phyloP scores from a whole-genome alignment of 2,329 filamentous ascomycete genomes.

The Claviceps sp. region DNA sequence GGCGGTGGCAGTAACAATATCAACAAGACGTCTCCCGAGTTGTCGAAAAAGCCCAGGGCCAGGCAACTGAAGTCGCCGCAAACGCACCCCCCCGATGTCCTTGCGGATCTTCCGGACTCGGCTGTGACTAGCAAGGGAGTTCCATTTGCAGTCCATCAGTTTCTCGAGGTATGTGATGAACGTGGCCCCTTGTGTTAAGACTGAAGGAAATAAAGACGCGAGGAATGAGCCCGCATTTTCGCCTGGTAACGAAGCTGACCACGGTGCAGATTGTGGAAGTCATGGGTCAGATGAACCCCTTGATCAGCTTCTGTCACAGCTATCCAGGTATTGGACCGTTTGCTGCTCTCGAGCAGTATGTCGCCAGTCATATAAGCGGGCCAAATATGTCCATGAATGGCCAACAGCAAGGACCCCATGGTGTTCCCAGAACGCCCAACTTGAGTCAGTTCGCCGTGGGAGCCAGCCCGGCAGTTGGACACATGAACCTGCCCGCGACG shows the following conservation, averaged over 20 bases:
- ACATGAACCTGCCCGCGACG: slow-evolving; percentile 49
- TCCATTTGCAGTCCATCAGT: slow-evolving; percentile 47
- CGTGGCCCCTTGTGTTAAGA: background rate
- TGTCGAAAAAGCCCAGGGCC: slow-evolving; percentile 52
- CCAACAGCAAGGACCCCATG: slow-evolving; percentile 32
- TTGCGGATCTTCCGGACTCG: slow-evolving; percentile 45
- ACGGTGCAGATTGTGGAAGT: slow-evolving; percentile 45
- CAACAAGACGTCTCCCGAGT: slow-evolving; percentile 45
- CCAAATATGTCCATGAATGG: slow-evolving; percentile 30
- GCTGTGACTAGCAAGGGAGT: slow-evolving; percentile 46
- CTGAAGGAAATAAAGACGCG: no score
- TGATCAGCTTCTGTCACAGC: slow-evolving; percentile 44
- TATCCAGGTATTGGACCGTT: slow-evolving; percentile 44
- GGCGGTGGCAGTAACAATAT: no score
- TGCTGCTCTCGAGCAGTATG: slow-evolving; percentile 46
- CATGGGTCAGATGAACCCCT: slow-evolving; percentile 51
- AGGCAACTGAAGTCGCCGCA: slow-evolving; percentile 47
- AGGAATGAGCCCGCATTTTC: no score
- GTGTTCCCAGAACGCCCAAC: slow-evolving; percentile 35
- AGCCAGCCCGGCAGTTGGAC: slow-evolving; percentile 44
- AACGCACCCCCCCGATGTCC: slow-evolving; percentile 41
- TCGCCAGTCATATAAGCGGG: slow-evolving; percentile 32
- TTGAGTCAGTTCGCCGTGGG: slow-evolving; percentile 46
- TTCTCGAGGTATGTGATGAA: slow-evolving; percentile 40
- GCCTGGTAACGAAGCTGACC: slow-evolving; percentile 10